A percentile compares a stretch with the other conserved stretches of the same genome.
These are phyloP conservation scores for Hordeum marinum DNA, from an alignment of 176 grass and related monocot genomes.

Conservation along the genomic window DNA sequence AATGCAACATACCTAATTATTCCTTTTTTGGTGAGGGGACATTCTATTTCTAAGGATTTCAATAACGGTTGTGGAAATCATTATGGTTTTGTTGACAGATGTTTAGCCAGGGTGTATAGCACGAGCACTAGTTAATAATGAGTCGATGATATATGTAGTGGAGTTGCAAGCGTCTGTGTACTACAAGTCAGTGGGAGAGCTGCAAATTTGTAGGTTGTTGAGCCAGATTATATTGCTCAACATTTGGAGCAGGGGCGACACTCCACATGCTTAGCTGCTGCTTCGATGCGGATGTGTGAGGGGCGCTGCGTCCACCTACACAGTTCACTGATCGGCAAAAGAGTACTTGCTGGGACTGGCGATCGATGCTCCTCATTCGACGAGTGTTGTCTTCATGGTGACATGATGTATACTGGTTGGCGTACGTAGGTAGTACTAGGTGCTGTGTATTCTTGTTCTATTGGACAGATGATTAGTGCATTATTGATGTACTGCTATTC, in stretches of 20 bases:
- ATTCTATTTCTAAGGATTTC: not conserved
- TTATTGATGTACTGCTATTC: not conserved
- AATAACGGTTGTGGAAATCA: not conserved
- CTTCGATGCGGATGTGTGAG: not conserved
- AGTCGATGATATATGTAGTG: not conserved
- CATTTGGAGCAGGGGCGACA: not conserved
- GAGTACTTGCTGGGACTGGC: not conserved
- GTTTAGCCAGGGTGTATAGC: not conserved
- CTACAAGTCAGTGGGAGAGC: not conserved
- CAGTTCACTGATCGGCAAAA: not conserved
- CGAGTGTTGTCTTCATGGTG: not conserved
- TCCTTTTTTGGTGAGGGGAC: not conserved
- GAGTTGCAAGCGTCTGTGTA: not conserved
- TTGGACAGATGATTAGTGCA: not conserved
- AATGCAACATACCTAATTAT: not conserved
- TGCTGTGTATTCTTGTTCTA: not conserved
- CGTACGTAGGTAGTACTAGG: not conserved
- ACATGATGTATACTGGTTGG: not conserved
- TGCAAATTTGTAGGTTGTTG: not conserved
- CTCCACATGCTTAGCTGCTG: too few species aligned
- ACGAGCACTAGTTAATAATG: not conserved
- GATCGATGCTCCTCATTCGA: not conserved
- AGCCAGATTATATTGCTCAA: not conserved
- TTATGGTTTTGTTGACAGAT: not conserved
- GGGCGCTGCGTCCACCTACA: not conserved